These are phyloP conservation scores for Exophiala phaeomuriformis DNA, from an alignment of 2,329 filamentous ascomycete genomes.

Conservation along the genomic window DNA sequence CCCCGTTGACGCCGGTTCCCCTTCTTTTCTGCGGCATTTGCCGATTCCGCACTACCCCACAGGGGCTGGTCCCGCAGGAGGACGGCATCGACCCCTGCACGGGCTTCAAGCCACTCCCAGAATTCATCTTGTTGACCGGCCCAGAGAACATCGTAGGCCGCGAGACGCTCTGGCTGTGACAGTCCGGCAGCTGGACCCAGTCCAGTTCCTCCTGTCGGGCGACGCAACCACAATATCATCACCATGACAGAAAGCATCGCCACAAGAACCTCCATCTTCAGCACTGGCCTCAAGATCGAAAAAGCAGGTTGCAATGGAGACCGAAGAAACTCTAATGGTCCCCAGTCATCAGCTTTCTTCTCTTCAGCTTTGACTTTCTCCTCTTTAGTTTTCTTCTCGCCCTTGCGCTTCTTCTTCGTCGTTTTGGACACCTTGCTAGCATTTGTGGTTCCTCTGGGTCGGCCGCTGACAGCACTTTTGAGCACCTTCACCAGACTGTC, in stretches of 20 bases:
- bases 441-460: slow-evolving; percentile 46
- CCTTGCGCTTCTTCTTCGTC: slow-evolving; percentile 51
- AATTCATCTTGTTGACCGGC: slow-evolving; percentile 75
- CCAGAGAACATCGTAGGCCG: slow-evolving; percentile 93
- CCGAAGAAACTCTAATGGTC: slow-evolving; percentile 70
- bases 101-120: slow-evolving; percentile 89
- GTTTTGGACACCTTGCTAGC: slow-evolving; percentile 43
- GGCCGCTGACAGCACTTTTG: slow-evolving; percentile 63
- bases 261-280: slow-evolving; percentile 71
- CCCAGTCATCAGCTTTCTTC: slow-evolving; percentile 56
- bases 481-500: slow-evolving; percentile 71
- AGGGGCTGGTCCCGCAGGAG: slow-evolving; percentile 31
- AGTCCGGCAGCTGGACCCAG: slow-evolving; percentile 30
- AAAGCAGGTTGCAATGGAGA: slow-evolving; percentile 61
- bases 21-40: slow-evolving; percentile 26
- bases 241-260: slow-evolving; percentile 66
- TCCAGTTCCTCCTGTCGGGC: slow-evolving; percentile 28
- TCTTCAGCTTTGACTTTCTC: slow-evolving; percentile 39
- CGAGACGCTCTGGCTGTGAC: slow-evolving; percentile 57
- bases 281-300: slow-evolving; percentile 61
- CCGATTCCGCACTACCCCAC: neutral
- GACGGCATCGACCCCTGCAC: slow-evolving; percentile 62
- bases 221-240: slow-evolving; percentile 64
- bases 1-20: slow-evolving; percentile 23
- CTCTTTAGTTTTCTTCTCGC: slow-evolving; percentile 49